A percentile compares a stretch with the other conserved stretches of the same genome.
Conservation (phyloP, 805 yeast genomes). For the Huiozyma sinensis region DNA sequence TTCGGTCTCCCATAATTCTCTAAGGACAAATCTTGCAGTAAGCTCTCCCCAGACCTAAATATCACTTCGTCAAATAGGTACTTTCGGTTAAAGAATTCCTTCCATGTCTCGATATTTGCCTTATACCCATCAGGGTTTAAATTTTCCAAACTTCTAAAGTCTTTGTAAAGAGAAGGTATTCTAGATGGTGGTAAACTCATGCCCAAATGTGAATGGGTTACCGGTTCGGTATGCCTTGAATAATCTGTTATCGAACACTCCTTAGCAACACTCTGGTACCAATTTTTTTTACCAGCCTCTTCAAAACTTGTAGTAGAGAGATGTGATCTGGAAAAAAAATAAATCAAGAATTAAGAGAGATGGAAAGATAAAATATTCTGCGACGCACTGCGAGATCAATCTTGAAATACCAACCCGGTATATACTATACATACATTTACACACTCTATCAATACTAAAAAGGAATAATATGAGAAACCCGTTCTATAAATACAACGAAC, state of each 20-base stretch:
- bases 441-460: not conserved
- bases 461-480: not conserved
- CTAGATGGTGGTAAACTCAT: conserved; percentile 26
- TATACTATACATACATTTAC: no score
- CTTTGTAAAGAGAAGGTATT: conserved; percentile 31
- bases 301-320: no score
- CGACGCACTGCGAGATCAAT: no score
- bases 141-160: conserved; percentile 28
- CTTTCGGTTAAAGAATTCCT: conserved; percentile 14
- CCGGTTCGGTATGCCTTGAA: no score
- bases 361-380: no score
- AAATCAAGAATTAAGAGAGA: no score
- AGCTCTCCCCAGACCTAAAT: conserved; percentile 19
- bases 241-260: no score
- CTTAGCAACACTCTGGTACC: no score
- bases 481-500: conserved; percentile 60
- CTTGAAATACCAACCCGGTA: no score
- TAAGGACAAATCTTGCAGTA: conserved; percentile 18
- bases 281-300: no score
- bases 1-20: conserved; percentile 29
- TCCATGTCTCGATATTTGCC: conserved; percentile 33
- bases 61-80: conserved; percentile 13
- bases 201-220: no score
- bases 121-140: conserved; percentile 33
- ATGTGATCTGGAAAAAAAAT: no score